Conservation (phyloP, 2,329 filamentous ascomycete genomes). For the Simplicillium aogashimaense region DNA sequence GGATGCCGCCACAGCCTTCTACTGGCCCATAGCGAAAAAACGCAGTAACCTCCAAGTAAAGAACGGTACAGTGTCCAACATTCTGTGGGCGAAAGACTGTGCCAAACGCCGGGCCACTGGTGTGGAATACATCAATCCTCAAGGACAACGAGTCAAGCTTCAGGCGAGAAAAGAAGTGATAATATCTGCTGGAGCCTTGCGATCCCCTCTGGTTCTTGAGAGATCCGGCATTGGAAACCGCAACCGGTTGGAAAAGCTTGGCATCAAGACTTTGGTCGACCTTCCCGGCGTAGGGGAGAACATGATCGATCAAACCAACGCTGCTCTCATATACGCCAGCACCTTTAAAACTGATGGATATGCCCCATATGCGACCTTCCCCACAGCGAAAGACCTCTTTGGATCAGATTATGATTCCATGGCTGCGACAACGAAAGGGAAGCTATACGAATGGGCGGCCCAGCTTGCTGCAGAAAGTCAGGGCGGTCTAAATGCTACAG, state of each 20-base stretch:
- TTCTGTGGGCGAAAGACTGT: constrained; percentile 16
- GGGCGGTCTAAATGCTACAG: constrained; percentile 16
- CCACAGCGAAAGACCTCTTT: constrained; percentile 23
- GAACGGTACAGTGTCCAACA: constrained; percentile 22
- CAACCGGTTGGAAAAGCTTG: constrained; percentile 27
- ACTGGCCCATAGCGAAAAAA: constrained; percentile 22
- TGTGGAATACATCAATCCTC: constrained; percentile 23
- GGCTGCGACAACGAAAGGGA: constrained; percentile 13
- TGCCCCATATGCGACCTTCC: constrained; percentile 22
- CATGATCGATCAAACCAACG: constrained; percentile 38
- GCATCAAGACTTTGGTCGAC: constrained; percentile 31
- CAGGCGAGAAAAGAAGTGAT: constrained; percentile 35
- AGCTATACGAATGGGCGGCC: constrained; percentile 19
- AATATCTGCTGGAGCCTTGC: constrained; percentile 36
- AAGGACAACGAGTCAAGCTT: constrained; percentile 22
- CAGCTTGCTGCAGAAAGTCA: constrained; percentile 14
- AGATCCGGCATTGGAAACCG: constrained; percentile 40
- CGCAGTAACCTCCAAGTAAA: constrained; percentile 27
- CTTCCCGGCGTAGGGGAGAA: constrained; percentile 43
- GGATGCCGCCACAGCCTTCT: constrained; percentile 31
- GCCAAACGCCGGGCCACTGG: constrained; percentile 15
- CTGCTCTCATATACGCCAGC: constrained; percentile 13
- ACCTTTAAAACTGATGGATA: constrained; percentile 12
- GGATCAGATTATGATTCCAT: constrained; percentile 14
- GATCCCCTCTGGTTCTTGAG: constrained; percentile 41